phyloP scores from a whole-genome alignment of 208 protist genomes.

The Acanthamoeba triangularis region DNA sequence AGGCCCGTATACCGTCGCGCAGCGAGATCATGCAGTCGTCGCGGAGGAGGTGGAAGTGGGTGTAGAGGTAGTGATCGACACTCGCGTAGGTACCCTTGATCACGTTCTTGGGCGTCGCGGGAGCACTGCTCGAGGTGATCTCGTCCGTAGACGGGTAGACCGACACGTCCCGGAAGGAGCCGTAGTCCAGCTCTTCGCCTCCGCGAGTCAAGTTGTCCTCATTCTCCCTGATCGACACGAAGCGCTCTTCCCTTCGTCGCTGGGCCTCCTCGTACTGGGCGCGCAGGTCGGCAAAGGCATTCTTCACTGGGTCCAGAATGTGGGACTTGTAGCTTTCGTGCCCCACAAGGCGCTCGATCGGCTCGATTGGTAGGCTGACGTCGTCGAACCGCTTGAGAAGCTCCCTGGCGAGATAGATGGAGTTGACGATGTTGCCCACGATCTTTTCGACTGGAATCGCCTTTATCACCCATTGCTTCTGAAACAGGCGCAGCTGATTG shows the following conservation, averaged over 20 bases:
- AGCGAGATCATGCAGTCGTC: conserved; percentile 84
- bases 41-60: conserved; percentile 80
- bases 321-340: neutral
- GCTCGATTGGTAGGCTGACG: neutral
- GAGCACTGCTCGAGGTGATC: neutral
- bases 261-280: neutral
- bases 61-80: conserved; percentile 79
- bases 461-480: neutral
- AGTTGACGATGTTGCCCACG: conserved; percentile 19
- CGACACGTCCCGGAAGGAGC: neutral
- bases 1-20: conserved; percentile 55
- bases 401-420: neutral
- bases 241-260: neutral
- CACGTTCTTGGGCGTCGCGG: conserved; percentile 8
- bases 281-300: neutral
- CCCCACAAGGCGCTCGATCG: neutral
- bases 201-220: neutral
- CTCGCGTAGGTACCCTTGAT: conserved; percentile 68
- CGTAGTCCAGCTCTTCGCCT: neutral
- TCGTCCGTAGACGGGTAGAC: conserved; percentile 20
- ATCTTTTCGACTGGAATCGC: neutral
- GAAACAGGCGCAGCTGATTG: neutral
- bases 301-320: neutral
- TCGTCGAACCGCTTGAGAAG: neutral
- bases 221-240: neutral